A percentile compares a stretch with the other conserved stretches of the same genome.
phyloP scores from a whole-genome alignment of 768 basidiomycete species.

The Dacryopinax spathularia region DNA sequence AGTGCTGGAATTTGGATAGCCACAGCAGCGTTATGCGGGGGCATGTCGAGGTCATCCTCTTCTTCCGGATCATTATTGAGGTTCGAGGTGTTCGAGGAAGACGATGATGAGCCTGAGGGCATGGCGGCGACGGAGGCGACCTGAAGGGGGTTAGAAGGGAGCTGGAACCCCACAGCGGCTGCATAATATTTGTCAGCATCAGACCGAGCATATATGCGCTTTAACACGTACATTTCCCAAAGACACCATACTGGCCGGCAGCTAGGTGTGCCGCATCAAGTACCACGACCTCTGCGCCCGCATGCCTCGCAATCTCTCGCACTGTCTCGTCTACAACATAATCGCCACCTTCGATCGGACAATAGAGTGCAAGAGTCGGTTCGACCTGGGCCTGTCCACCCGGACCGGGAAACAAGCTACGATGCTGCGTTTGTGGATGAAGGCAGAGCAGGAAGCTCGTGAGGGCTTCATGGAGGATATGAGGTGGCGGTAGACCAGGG shows the following conservation, averaged over 20 bases:
- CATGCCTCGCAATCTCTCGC: slow-evolving; percentile 54
- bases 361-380: slow-evolving; percentile 74
- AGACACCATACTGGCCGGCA: slow-evolving; percentile 74
- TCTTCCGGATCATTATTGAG: slow-evolving; percentile 42
- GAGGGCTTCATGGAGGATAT: slow-evolving; percentile 60
- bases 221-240: slow-evolving; percentile 33
- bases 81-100: slow-evolving; percentile 28
- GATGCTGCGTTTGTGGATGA: slow-evolving; percentile 69
- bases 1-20: background rate
- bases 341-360: slow-evolving; percentile 78
- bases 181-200: slow-evolving; percentile 6
- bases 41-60: slow-evolving; percentile 28
- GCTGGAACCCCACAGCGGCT: slow-evolving; percentile 57
- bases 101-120: slow-evolving; percentile 20
- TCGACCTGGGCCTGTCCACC: slow-evolving; percentile 42
- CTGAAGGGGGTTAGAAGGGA: slow-evolving; percentile 66
- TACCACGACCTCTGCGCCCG: slow-evolving; percentile 67
- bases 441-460: slow-evolving; percentile 62
- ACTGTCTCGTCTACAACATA: slow-evolving; percentile 70
- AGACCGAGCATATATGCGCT: slow-evolving; percentile 18
- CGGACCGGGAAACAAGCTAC: slow-evolving; percentile 44
- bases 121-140: slow-evolving; percentile 27
- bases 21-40: slow-evolving; percentile 12
- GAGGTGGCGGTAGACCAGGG: slow-evolving; percentile 44
- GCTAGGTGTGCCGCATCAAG: slow-evolving; percentile 74